Base-by-base conservation (phyloP, 2,329 filamentous ascomycete species). In the Neobulgaria alba region DNA sequence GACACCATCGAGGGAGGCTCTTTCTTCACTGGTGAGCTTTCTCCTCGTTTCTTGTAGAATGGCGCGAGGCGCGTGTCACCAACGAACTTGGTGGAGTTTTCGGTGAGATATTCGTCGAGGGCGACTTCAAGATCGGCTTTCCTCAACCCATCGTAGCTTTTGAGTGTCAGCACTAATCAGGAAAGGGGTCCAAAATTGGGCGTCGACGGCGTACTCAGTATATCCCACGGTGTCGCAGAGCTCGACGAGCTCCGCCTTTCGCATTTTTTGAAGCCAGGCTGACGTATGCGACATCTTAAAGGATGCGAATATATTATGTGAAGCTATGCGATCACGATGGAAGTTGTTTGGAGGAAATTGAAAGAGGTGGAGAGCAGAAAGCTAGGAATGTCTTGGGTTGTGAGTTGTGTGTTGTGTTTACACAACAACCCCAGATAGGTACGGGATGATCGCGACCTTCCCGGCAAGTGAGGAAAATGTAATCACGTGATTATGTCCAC, bases 121-220 rank as follows among this genome's bases (percentile, higher is more conserved):
- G 75, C 75, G 44, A 72, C 62, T 58, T 90, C 85, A 45, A 96
- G 75, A 36, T 95, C 87, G 49, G 72, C 69, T 65, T 95, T 95
- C 62, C 82, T 84, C 49, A 82, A 67, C 42, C 72, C 69, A 51
- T 85, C 78, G 57, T 75, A 79, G 57, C 84, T 89, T 57, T 49
- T 50, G 38, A 37, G 46, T 47, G 42, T 57, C 39, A 49, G 36
- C 21, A 5, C 8, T 33, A 33, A 19, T n/a, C 33, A 26, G 7
- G 12, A 26, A 26, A 26, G 12, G 23, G 7, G 12, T 12, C 12
- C 12, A 7, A 26, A 12, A 12, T 26, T 12, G 23, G 7, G 23
- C 41, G 46, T 38, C 23, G 38, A 40, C 47, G 41, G 74, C 79
- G 58, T 43, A 93, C 87, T 84, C 75, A 59, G 76, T 72, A 40